Conservation (phyloP, 148 eudicot genomes). For the Suaeda aralocaspica region DNA sequence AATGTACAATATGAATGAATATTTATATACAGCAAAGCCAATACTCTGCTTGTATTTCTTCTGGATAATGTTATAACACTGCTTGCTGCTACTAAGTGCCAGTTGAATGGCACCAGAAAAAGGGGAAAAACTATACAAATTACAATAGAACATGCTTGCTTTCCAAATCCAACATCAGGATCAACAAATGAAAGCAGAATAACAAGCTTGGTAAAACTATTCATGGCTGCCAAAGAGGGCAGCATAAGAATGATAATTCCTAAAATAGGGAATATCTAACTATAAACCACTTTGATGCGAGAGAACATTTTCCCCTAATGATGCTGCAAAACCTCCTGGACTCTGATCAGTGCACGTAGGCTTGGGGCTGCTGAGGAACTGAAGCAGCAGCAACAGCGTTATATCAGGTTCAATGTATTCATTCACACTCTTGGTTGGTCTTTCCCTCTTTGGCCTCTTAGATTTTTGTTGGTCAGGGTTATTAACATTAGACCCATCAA, state of each 20-base stretch:
- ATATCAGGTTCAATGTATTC: conserved; percentile 73
- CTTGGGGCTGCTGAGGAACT: conserved; percentile 24
- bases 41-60: neutral
- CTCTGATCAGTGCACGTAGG: conserved; percentile 21
- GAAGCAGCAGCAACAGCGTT: conserved; percentile 31
- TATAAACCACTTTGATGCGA: conserved; percentile 6
- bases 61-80: conserved; percentile 15
- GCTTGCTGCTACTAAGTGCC: conserved; percentile 17
- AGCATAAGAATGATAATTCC: neutral
- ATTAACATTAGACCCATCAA: conserved; percentile 33
- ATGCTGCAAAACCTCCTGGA: conserved; percentile 9
- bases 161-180: conserved; percentile 9
- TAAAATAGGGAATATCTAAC: neutral
- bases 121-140: conserved; percentile 21
- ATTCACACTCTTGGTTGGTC: conserved; percentile 90
- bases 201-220: neutral
- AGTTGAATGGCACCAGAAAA: conserved; percentile 12
- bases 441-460: conserved; percentile 73
- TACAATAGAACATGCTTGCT: conserved; percentile 15
- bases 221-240: neutral
- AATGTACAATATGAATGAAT: neutral
- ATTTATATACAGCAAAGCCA: neutral
- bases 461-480: conserved; percentile 42
- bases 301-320: neutral
- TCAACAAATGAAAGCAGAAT: conserved; percentile 24